Evolutionary conservation across 495 filamentous ascomycete species (phyloP).

Genomic region (Aspergillus nidulans): DNA sequence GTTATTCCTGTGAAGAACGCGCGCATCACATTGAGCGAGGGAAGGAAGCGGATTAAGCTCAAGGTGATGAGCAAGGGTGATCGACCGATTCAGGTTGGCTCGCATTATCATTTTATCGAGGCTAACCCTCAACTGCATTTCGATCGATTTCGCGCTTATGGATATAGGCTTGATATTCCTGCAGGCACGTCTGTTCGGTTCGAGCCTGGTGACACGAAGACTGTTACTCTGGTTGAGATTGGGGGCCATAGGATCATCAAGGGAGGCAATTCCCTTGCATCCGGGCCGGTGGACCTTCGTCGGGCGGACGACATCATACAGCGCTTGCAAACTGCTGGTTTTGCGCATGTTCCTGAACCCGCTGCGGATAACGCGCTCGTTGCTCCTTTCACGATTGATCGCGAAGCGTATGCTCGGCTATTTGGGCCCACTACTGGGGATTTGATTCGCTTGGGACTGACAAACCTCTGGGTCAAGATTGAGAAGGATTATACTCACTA

Average conservation of each 20-base stretch:
- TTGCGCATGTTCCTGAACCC: slow-evolving; percentile 69
- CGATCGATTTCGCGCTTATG: slow-evolving; percentile 79
- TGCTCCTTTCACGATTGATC: slow-evolving; percentile 65
- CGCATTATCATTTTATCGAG: slow-evolving; percentile 96
- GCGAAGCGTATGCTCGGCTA: slow-evolving; percentile 76
- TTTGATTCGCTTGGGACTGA: slow-evolving; percentile 72
- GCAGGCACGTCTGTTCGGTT: slow-evolving; percentile 93
- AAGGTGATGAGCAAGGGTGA: slow-evolving; percentile 84
- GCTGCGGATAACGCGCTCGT: slow-evolving; percentile 49
- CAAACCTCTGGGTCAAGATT: slow-evolving; percentile 87
- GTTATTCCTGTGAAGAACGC: slow-evolving; percentile 66
- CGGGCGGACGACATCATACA: slow-evolving; percentile 61
- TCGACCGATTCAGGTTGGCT: slow-evolving; percentile 87
- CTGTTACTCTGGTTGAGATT: slow-evolving; percentile 90
- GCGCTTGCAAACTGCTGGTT: slow-evolving; percentile 64
- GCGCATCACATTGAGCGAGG: slow-evolving; percentile 65
- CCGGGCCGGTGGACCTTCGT: slow-evolving; percentile 61
- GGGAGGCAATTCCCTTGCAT: slow-evolving; percentile 78
- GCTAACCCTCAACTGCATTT: slow-evolving; percentile 87
- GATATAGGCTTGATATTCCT: slow-evolving; percentile 82
- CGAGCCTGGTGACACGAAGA: slow-evolving; percentile 90
- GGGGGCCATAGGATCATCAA: slow-evolving; percentile 75
- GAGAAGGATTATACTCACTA: slow-evolving; percentile 83
- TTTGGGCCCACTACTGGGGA: slow-evolving; percentile 93
- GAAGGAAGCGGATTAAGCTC: slow-evolving; percentile 66